Base-by-base conservation (phyloP, 805 yeast genomes). In the Sungouiozyma ichnusensis region DNA sequence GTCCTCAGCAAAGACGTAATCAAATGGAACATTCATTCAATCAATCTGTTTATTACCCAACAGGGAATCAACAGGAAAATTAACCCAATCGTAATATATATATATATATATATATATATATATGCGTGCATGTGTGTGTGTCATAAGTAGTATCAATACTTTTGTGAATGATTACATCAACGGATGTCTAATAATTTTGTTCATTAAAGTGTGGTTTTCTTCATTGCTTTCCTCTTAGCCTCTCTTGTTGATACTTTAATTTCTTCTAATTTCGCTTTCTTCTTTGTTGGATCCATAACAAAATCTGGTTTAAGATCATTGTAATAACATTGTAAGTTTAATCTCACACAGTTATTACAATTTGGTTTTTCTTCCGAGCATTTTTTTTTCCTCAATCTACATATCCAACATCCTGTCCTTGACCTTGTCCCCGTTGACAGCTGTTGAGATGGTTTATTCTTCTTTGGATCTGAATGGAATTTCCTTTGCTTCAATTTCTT, bases 401-500 rank as follows among this genome's bases (percentile, higher is more conserved):
- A 82, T 4, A 85, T 82, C 90, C 90, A 82, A 54, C 92, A 82
- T 0, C 88, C 88, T 24, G 66, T 65, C 45, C 71, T 72, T 1
- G 79, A 74, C 38, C 81, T 60, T 17, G 65, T 55, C 8, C 58
- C 54, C 37, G 40, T 48, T 46, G 41, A 48, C n/a, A 33, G n/a
- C 20, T n/a, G 19, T 20, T 3, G 36, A 16, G 20, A 24, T 18
- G 16, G 16, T 20, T 3, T 33, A 15, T 18, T 20, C 16, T 31
- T 7, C 29, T 16, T 31, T 38, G 29, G 29, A 11, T 24, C 14
- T 29, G 17, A 6, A 17, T 34, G 13, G 17, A 4, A 24, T 27
- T 37, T 17, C 38, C 32, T 15, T 36, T 20, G 16, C 16, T 16
- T 29, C 33, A 27, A 13, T 7, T 4, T 24, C 29, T 36, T 24